Conservation (phyloP, 371 early-diverging fungal species). For the Mucor racemosus region DNA sequence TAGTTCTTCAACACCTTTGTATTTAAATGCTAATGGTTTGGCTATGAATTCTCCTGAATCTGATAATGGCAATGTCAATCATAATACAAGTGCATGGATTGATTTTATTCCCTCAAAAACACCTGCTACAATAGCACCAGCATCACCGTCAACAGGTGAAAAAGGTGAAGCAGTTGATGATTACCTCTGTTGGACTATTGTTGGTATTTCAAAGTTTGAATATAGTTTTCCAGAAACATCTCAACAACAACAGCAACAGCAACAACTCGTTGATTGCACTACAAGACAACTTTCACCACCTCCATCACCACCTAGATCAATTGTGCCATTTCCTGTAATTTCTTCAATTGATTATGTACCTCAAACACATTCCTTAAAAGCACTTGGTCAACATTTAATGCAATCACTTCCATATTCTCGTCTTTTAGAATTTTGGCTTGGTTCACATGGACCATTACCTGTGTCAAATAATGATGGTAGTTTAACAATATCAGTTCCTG, state of each 20-base stretch:
- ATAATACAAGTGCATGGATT: slow-evolving; percentile 39
- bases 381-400: slow-evolving; percentile 39
- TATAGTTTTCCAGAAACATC: slow-evolving; percentile 51
- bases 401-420: slow-evolving; percentile 26
- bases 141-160: not conserved
- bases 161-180: slow-evolving; percentile 62
- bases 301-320: slow-evolving; percentile 44
- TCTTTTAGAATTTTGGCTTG: slow-evolving; percentile 46
- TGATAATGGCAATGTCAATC: slow-evolving; percentile 10
- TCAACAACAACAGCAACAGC: slow-evolving; percentile 21
- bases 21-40: slow-evolving; percentile 42
- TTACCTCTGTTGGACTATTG: slow-evolving; percentile 86
- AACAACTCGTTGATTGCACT: slow-evolving; percentile 15
- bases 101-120: slow-evolving; percentile 36
- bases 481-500: slow-evolving; percentile 17
- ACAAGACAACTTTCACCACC: slow-evolving; percentile 34
- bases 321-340: slow-evolving; percentile 49
- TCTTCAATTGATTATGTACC: slow-evolving; percentile 29
- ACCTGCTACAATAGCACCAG: not conserved
- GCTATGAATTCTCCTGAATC: slow-evolving; percentile 22
- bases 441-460: slow-evolving; percentile 43
- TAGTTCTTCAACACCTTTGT: slow-evolving; percentile 31
- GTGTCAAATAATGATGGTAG: slow-evolving; percentile 3
- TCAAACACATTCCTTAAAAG: slow-evolving; percentile 28
- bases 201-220: slow-evolving; percentile 65